phyloP scores from a whole-genome alignment of 495 filamentous ascomycete genomes.

The Neurospora sp. region DNA sequence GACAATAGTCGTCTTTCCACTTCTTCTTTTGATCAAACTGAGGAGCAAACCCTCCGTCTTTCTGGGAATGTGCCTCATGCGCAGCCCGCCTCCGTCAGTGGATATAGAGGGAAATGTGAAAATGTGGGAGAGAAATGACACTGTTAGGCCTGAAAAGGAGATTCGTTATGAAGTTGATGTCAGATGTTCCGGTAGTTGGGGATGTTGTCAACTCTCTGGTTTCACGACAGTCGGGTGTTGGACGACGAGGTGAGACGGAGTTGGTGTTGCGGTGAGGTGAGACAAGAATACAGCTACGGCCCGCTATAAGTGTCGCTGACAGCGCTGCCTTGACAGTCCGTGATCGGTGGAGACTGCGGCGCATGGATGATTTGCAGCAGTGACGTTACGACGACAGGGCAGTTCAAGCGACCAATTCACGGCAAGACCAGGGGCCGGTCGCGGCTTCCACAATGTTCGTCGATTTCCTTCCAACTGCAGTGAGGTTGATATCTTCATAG shows the following conservation, averaged over 20 bases:
- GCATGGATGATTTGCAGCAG: neutral
- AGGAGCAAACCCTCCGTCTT: neutral
- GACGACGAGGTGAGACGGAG: too few relatives aligned
- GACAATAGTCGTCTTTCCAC: neutral
- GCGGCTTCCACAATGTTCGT: neutral
- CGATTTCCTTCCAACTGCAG: neutral
- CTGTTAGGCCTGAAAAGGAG: neutral
- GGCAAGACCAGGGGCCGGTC: neutral
- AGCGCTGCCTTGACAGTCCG: neutral
- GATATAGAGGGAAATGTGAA: neutral
- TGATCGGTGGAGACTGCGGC: neutral
- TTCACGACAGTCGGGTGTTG: neutral
- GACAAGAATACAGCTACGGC: neutral
- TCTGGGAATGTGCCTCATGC: neutral
- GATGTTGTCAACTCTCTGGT: neutral
- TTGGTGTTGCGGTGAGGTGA: neutral
- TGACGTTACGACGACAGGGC: neutral
- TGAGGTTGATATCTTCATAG: neutral
- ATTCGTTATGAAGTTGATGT: neutral
- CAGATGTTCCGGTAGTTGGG: neutral
- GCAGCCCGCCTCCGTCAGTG: neutral
- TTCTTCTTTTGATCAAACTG: neutral
- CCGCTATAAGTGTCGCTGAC: neutral
- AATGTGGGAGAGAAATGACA: neutral
- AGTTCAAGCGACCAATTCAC: neutral